Base-by-base conservation (phyloP, 2,329 filamentous ascomycete species). In the Thielaviopsis populi region DNA sequence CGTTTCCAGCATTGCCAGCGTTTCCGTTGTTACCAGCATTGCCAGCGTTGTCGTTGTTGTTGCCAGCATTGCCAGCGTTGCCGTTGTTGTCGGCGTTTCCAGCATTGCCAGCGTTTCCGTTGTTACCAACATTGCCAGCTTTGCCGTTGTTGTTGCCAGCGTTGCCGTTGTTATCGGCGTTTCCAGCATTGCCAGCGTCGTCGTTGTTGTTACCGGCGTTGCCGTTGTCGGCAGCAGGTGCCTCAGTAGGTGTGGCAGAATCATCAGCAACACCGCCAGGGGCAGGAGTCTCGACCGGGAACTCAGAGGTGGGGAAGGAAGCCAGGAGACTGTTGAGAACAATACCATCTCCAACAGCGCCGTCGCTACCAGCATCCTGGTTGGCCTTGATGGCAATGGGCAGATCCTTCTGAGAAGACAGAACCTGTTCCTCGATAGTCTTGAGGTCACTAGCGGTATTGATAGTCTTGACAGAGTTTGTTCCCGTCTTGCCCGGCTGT, bases 331-430 rank as follows among this genome's bases (percentile, higher is more conserved):
- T 69, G 15, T 69, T 69, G 3, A 75, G 69, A 17, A 74, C 75
- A 2, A 74, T 76, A 3, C 66, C 65, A 65, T 73, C 72, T 67
- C 70, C 70, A 19, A 63, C 62, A 2, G 69, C 71, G 53, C 68
- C 66, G 0, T 69, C 66, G 0, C 69, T 63, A 19, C 74, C 76
- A 43, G 76, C 75, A 33, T 75, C 72, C 65, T 76, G 69, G 68
- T 79, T 79, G 2, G 77, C 78, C 1, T 71, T 67, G 8, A 79
- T 68, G 1, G 73, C 68, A 5, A 67, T 69, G 0, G 73, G 70
- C 4, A 85, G 75, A 67, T 84, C 80, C 40, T 74, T 70, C 63
- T 79, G 71, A 72, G 84, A 80, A 68, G 76, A 70, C 50, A 74
- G 70, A 22, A 83, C 75, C 71, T 85, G 80, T 1, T 70, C 73